A percentile compares a stretch with the other conserved stretches of the same genome.
Evolutionary conservation across 441 rosid species (phyloP).

Genomic region (Gossypium davidsonii): DNA sequence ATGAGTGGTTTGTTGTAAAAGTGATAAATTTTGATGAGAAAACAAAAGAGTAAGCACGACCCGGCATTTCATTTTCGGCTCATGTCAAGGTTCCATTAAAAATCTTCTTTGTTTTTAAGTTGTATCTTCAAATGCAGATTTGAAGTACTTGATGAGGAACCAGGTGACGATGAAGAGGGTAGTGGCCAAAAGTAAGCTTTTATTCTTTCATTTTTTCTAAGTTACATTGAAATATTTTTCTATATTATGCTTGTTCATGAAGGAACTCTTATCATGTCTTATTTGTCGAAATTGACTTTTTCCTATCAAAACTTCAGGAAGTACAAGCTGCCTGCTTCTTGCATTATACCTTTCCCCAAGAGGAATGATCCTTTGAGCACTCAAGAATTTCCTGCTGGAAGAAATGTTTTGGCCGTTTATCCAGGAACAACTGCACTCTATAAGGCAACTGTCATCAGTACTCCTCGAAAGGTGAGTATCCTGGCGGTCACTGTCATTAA

Average conservation of each 20-base stretch:
- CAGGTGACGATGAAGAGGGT: slow-evolving; percentile 87
- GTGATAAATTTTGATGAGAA: slow-evolving; percentile 85
- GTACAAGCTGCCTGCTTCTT: slow-evolving; percentile 74
- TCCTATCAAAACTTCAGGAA: slow-evolving; percentile 41
- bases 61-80: neutral
- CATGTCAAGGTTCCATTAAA: neutral
- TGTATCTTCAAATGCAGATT: slow-evolving; percentile 41
- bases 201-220: neutral
- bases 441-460: slow-evolving; percentile 76
- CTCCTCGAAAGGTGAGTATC: slow-evolving; percentile 61
- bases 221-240: neutral
- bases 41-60: slow-evolving; percentile 72
- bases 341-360: slow-evolving; percentile 84
- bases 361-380: slow-evolving; percentile 49
- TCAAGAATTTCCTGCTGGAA: slow-evolving; percentile 59
- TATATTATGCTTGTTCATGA: neutral
- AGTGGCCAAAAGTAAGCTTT: slow-evolving; percentile 59
- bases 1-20: slow-evolving; percentile 92
- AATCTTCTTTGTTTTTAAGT: neutral
- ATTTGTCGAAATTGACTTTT: slow-evolving; percentile 7
- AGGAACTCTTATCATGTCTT: neutral
- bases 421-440: slow-evolving; percentile 97
- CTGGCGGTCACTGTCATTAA: neutral
- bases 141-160: slow-evolving; percentile 93
- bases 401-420: slow-evolving; percentile 88